Evolutionary conservation across 495 filamentous ascomycete genomes (phyloP).

Genomic region (Tuber melanosporum): DNA sequence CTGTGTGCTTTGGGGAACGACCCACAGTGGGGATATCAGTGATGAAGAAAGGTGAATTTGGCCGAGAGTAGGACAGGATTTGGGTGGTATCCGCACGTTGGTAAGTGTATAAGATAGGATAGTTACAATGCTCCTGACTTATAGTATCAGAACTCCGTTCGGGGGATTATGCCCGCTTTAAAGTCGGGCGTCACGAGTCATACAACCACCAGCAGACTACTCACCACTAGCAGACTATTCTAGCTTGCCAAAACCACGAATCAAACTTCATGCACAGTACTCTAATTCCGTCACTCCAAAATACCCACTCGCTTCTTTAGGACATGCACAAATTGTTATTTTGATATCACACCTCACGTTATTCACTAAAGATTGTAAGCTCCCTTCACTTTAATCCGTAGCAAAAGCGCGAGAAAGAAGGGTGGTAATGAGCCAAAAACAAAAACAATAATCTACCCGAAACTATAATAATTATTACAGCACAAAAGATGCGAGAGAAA

Average conservation of each 20-base stretch:
- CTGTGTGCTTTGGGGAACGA: not conserved
- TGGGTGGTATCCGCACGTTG: not conserved
- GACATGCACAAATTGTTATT: not conserved
- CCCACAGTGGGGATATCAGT: not conserved
- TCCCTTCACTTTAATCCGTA: not conserved
- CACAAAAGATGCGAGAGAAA: not conserved
- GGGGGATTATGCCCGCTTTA: not conserved
- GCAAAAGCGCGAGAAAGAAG: not conserved
- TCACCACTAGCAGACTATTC: not conserved
- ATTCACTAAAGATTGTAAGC: not conserved
- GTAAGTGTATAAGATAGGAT: not conserved
- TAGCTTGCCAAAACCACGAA: not conserved
- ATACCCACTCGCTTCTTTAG: not conserved
- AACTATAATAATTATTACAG: not conserved
- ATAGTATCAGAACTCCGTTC: not conserved
- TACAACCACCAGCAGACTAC: not conserved
- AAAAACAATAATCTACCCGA: not conserved
- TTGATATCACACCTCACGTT: not conserved
- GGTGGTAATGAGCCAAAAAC: not conserved
- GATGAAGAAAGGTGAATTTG: not conserved
- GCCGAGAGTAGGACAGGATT: not conserved
- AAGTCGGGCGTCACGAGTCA: not conserved
- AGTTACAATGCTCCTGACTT: not conserved
- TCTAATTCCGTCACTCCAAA: not conserved
- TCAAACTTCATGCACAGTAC: not conserved